These are phyloP conservation scores for Pilaira anomala DNA, from an alignment of 192 early-diverging fungal species.

Conservation along the genomic window DNA sequence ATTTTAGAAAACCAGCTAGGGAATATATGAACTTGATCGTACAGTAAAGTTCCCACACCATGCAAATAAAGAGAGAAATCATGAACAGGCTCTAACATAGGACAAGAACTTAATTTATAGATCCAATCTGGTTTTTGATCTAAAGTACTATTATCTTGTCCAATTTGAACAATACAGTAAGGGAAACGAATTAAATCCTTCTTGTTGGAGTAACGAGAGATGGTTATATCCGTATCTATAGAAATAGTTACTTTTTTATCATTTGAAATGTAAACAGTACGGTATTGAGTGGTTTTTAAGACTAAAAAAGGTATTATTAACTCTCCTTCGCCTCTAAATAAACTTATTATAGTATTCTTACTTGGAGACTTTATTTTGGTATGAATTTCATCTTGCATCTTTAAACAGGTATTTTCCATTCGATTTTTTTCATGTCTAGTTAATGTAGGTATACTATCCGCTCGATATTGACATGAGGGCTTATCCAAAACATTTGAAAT, in stretches of 20 bases:
- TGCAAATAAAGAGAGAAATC: conserved; percentile 17
- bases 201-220: neutral
- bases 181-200: conserved; percentile 14
- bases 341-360: neutral
- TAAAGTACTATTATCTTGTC: neutral
- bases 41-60: conserved; percentile 3
- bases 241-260: neutral
- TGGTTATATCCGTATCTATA: conserved; percentile 11
- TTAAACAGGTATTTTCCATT: neutral
- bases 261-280: conserved; percentile 1
- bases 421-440: neutral
- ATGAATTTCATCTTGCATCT: conserved; percentile 4
- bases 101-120: neutral
- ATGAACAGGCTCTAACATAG: conserved; percentile 15
- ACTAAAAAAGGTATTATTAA: conserved; percentile 8
- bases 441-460: neutral
- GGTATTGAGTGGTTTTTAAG: conserved; percentile 12
- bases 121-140: neutral
- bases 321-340: conserved; percentile 2
- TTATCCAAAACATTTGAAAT: neutral
- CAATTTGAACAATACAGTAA: conserved; percentile 18
- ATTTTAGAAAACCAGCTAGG: conserved; percentile 11
- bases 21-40: conserved; percentile 7
- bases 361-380: neutral
- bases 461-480: conserved; percentile 6